A percentile compares a stretch with the other conserved stretches of the same genome.
phyloP scores from a whole-genome alignment of 176 grass and related monocot genomes.

The Eragrostis nindensis region DNA sequence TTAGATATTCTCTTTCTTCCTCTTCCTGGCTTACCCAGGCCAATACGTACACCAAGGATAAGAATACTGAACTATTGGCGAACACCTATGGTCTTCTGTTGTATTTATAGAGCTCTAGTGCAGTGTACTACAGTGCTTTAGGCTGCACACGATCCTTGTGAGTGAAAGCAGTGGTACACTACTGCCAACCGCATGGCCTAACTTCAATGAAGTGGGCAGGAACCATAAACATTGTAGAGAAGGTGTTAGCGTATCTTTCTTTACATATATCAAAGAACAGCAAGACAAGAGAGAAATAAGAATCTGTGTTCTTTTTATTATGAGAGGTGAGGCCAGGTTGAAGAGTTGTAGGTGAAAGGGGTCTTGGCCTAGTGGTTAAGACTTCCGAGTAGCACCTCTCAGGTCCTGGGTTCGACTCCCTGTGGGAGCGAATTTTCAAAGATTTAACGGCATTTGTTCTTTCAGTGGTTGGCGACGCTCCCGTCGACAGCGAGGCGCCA shows the following conservation, averaged over 20 bases:
- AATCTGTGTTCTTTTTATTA: too few species aligned
- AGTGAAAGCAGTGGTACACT: background rate
- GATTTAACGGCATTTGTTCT: too few species aligned
- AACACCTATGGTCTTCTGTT: background rate
- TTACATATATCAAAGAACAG: background rate
- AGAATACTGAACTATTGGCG: background rate
- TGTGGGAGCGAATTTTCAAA: too few species aligned
- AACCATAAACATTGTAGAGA: background rate
- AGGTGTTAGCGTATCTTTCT: background rate
- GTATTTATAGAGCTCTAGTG: constrained; percentile 13
- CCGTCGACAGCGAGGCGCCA: too few species aligned
- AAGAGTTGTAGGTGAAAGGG: too few species aligned
- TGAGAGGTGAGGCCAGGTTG: too few species aligned
- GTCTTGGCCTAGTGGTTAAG: too few species aligned
- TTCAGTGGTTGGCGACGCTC: too few species aligned
- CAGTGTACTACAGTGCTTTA: background rate
- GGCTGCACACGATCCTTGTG: background rate
- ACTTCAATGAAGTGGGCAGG: constrained; percentile 8
- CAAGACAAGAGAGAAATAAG: too few species aligned
- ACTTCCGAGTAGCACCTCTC: too few species aligned
- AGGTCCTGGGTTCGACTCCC: too few species aligned
- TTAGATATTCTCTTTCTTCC: constrained; percentile 29
- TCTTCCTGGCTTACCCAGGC: constrained; percentile 1
- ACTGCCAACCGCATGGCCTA: background rate
- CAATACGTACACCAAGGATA: constrained; percentile 1